Conservation (phyloP, 306 rosid species). For the Arachis stenosperma region DNA sequence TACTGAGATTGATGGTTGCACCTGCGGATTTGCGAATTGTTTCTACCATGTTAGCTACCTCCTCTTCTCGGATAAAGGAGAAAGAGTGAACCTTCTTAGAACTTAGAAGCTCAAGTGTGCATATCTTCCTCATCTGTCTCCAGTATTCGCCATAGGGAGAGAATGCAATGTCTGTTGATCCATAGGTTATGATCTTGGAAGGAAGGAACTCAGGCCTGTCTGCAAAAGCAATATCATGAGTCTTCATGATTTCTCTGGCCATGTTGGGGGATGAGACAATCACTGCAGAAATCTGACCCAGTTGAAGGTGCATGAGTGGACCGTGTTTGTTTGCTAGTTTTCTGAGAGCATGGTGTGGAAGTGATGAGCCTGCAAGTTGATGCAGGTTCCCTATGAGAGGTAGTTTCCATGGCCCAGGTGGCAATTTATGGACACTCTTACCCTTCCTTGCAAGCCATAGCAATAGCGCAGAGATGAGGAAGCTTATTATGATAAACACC, state of each 20-base stretch:
- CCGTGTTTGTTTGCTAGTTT: conserved; percentile 24
- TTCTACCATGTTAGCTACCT: conserved; percentile 22
- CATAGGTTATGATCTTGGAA: conserved; percentile 20
- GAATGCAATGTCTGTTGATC: conserved; percentile 16
- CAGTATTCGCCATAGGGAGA: conserved; percentile 41
- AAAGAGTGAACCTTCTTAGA: conserved; percentile 32
- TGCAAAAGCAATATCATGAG: conserved; percentile 34
- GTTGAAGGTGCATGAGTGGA: conserved; percentile 39
- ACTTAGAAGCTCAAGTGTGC: conserved; percentile 35
- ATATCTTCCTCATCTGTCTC: conserved; percentile 40
- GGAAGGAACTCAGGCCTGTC: conserved; percentile 33
- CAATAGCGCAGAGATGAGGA: not conserved
- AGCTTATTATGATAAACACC: not conserved
- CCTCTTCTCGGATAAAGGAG: conserved; percentile 19
- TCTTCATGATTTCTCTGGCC: conserved; percentile 33
- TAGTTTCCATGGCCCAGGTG: conserved; percentile 41
- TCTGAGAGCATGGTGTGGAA: conserved; percentile 24
- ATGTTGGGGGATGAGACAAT: conserved; percentile 30
- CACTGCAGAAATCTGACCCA: conserved; percentile 34
- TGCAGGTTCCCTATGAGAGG: conserved; percentile 42
- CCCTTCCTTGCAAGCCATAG: conserved; percentile 25
- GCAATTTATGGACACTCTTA: not conserved
- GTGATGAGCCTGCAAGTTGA: conserved; percentile 29
- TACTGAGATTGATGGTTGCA: conserved; percentile 18
- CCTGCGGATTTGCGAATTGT: conserved; percentile 25